These are phyloP conservation scores for Aspergillus carlsbadensis DNA, from an alignment of 495 filamentous ascomycete species.

Conservation along the genomic window DNA sequence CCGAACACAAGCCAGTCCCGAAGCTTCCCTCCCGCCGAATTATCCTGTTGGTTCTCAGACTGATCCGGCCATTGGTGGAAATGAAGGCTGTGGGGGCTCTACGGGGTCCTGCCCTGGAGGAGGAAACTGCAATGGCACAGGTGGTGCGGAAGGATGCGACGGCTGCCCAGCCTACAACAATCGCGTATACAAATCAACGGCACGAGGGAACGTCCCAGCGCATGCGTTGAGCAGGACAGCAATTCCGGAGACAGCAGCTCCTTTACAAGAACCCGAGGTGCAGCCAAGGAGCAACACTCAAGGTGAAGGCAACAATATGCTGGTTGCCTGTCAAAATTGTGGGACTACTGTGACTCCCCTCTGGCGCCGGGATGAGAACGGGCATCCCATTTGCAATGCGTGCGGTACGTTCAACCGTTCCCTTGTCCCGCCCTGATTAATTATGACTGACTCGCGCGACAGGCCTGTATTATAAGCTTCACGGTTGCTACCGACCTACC, in stretches of 20 bases:
- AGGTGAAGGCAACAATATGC: conserved; percentile 67
- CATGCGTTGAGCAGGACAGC: conserved; percentile 35
- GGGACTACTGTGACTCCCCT: conserved; percentile 94
- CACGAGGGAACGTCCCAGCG: conserved; percentile 30
- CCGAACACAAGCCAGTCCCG: conserved; percentile 35
- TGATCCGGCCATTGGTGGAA: conserved; percentile 26
- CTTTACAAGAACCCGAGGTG: conserved; percentile 22
- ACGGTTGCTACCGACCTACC: conserved; percentile 86
- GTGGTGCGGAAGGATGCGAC: conserved; percentile 92
- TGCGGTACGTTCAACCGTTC: conserved; percentile 67
- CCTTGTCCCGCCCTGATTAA: neutral
- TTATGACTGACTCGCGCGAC: conserved; percentile 19
- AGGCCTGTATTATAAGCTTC: conserved; percentile 98
- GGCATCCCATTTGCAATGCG: conserved; percentile 97
- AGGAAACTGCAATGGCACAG: conserved; percentile 93
- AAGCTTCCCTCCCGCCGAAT: conserved; percentile 16
- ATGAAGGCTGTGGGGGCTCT: conserved; percentile 39
- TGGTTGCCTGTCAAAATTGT: conserved; percentile 96
- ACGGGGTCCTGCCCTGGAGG: conserved; percentile 94
- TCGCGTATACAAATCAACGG: conserved; percentile 78
- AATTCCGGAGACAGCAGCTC: conserved; percentile 24
- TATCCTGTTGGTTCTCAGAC: conserved; percentile 9
- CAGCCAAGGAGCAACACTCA: conserved; percentile 19
- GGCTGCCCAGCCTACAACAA: conserved; percentile 98
- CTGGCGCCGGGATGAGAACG: conserved; percentile 92